Base-by-base conservation (phyloP, 2,329 filamentous ascomycete species). In the Aspergillus texensis region DNA sequence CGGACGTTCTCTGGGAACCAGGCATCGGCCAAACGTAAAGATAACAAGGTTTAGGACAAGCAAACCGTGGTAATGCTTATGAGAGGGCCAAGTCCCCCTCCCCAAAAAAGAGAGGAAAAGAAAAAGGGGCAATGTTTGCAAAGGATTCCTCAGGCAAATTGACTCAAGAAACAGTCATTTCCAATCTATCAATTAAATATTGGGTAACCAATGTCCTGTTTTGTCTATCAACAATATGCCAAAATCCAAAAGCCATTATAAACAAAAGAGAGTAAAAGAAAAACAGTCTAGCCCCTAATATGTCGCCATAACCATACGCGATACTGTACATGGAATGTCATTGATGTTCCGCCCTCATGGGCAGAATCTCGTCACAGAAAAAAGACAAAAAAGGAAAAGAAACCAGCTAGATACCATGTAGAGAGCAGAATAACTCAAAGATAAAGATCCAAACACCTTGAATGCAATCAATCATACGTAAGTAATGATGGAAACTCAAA, bases 251-350 rank as follows among this genome's bases (percentile, higher is more conserved):
- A 24, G 39, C 48, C 26, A n/a, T 19, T 32, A 28, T 41, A 50
- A 43, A 48, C 41, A 41, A 43, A 52, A 52, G 30, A 30, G n/a
- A 56, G 48, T 45, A 53, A 36, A 11, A n/a, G 53, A 58, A 52
- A 54, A 53, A 55, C 46, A 63, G 57, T 69, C 64, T 69, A 68
- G 59, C 30, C 65, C 61, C 61, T 16, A 46, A 62, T 65, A 68
- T 69, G 66, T 50, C 67, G 66, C 62, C 65, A 65, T 69, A 57
- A 62, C 66, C 67, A 66, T 68, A 68, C 65, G 67, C 62, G 26
- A 53, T 68, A 69, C 65, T 68, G 58, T 68, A 68, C 67, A 68
- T 46, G 28, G 48, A 57, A 64, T 34, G 57, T 62, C 57, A 57
- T 66, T 62, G 36, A 61, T 62, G 60, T 36, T 61, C 39, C 26